phyloP scores from a whole-genome alignment of 805 yeast species.

The Candida golubevii region DNA sequence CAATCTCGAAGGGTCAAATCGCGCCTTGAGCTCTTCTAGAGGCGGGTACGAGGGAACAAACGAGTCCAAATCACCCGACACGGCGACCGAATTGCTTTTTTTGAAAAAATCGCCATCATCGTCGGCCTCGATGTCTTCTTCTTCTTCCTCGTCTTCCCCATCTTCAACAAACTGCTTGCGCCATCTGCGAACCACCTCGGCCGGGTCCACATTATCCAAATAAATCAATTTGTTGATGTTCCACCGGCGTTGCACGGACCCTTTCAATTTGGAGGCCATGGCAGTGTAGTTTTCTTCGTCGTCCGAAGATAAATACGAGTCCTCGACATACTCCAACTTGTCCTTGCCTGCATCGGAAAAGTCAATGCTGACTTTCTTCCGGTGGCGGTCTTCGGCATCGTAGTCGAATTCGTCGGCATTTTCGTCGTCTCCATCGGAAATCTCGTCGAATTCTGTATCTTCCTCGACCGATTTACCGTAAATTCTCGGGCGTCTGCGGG shows the following conservation, averaged over 20 bases:
- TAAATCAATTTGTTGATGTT: conserved; percentile 79
- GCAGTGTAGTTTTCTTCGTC: conserved; percentile 36
- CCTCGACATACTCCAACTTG: conserved; percentile 41
- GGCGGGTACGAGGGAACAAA: conserved; percentile 34
- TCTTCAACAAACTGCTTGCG: conserved; percentile 46
- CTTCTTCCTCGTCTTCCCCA: conserved; percentile 33
- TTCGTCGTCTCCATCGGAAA: conserved; percentile 37
- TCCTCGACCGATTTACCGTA: conserved; percentile 51
- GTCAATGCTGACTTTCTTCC: conserved; percentile 40
- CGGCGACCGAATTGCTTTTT: conserved; percentile 35
- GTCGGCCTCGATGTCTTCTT: conserved; percentile 36
- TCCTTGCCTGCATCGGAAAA: conserved; percentile 35
- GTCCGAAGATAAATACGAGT: conserved; percentile 42
- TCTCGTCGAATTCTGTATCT: conserved; percentile 41
- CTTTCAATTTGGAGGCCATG: conserved; percentile 60
- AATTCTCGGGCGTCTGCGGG: conserved; percentile 54
- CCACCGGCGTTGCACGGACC: conserved; percentile 57
- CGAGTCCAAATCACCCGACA: conserved; percentile 34
- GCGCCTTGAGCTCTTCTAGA: conserved; percentile 41
- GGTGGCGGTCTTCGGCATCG: conserved; percentile 26
- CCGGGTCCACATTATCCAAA: conserved; percentile 70
- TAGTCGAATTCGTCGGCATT: conserved; percentile 25
- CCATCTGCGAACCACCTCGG: conserved; percentile 72
- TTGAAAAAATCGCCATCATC: conserved; percentile 46
- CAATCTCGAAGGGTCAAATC: conserved; percentile 37